Percentiles rank a stretch among this genome's conserved stretches.
Conservation (phyloP, 2,329 filamentous ascomycete genomes). For the Dothideomycetes sp. region DNA sequence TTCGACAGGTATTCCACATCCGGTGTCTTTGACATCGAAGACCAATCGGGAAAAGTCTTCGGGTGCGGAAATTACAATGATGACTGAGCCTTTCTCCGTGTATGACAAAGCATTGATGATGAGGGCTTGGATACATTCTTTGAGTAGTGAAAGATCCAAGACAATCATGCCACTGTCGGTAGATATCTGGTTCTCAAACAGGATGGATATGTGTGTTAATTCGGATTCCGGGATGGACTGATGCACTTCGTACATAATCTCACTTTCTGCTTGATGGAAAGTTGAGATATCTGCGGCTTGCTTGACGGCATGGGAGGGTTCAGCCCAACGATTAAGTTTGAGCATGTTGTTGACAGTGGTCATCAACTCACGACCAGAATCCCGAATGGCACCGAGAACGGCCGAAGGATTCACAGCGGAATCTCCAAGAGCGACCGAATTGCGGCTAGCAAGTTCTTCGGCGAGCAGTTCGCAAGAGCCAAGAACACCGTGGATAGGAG, state of each 20-base stretch:
- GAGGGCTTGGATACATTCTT: constrained; percentile 36
- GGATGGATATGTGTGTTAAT: constrained; percentile 23
- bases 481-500: constrained; percentile 41
- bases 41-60: constrained; percentile 25
- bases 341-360: constrained; percentile 39
- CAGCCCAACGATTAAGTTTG: constrained; percentile 34
- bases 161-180: constrained; percentile 25
- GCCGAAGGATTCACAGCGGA: constrained; percentile 14
- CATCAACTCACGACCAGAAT: constrained; percentile 35
- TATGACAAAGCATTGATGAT: constrained; percentile 37
- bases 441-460: constrained; percentile 30
- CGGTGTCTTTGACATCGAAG: constrained; percentile 37
- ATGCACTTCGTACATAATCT: constrained; percentile 25
- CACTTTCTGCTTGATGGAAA: constrained; percentile 26
- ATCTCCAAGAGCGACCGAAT: constrained; percentile 17
- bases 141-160: constrained; percentile 32
- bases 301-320: constrained; percentile 15
- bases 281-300: constrained; percentile 21
- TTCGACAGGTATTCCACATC: constrained; percentile 30
- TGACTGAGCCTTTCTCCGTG: constrained; percentile 30
- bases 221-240: constrained; percentile 25
- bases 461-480: constrained; percentile 33
- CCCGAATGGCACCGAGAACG: constrained; percentile 30
- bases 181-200: constrained; percentile 27
- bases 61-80: constrained; percentile 26